A percentile compares a stretch with the other conserved stretches of the same genome.
phyloP scores from a whole-genome alignment of 805 yeast genomes.

The Martiniozyma abietophila region DNA sequence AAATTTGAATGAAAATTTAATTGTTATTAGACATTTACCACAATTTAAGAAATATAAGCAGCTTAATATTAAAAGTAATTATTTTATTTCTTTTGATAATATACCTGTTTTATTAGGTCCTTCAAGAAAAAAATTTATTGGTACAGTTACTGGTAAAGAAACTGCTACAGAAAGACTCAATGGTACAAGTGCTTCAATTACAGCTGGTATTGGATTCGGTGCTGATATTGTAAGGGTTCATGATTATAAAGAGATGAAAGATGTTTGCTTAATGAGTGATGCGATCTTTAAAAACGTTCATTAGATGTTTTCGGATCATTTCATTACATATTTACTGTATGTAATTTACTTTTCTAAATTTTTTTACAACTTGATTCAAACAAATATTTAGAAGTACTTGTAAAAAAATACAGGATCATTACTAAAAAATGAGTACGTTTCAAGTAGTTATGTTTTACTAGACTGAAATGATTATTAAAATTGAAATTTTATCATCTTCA shows the following conservation, averaged over 20 bases:
- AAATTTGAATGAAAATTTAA: constrained; percentile 56
- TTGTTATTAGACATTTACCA: constrained; percentile 44
- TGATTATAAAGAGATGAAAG: constrained; percentile 53
- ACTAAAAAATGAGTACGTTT: no score
- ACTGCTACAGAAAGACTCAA: constrained; percentile 53
- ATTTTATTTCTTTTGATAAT: constrained; percentile 36
- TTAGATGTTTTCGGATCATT: no score
- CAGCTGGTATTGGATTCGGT: constrained; percentile 64
- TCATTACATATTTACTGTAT: no score
- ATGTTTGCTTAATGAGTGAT: constrained; percentile 57
- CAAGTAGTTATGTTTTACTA: no score
- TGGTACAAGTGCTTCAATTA: constrained; percentile 69
- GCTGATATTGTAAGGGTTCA: constrained; percentile 85
- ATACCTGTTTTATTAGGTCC: constrained; percentile 77
- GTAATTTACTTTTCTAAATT: no score
- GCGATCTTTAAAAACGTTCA: constrained; percentile 44
- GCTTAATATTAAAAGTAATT: constrained; percentile 13
- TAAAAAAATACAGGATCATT: no score
- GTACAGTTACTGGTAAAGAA: constrained; percentile 52
- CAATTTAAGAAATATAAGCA: constrained; percentile 37
- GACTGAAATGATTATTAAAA: no score
- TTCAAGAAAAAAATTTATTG: constrained; percentile 81
- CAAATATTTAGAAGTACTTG: no score
- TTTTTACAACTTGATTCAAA: no score
- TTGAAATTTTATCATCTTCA: no score